Base-by-base conservation (phyloP, 208 protist species). In the Leishmania turanica region DNA sequence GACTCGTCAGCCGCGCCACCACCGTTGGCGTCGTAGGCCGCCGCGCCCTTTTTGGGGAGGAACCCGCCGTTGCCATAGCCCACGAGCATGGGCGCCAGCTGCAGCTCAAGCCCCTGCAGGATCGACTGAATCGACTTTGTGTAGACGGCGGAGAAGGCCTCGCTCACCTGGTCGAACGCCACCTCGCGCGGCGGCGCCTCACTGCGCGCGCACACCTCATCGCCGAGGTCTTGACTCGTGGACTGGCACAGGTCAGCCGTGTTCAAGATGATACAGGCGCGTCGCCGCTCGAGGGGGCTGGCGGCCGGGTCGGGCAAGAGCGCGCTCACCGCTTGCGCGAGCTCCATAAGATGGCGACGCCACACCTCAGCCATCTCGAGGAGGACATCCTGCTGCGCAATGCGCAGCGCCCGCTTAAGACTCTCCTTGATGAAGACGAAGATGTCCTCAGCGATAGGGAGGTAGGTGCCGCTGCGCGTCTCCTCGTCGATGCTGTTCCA, bases 391-490 rank as follows among this genome's bases (percentile, higher is more conserved):
- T 95, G 92, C 86, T 97, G 93, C 3, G 94, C 93, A 53, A 98
- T 95, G 31, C 92, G 90, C 78, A 94, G 73, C 9, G 93, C 85
- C 37, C 94, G 93, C 80, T 93, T 96, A 9, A 98, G 88, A 79
- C 91, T 96, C 75, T 96, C 90, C 82, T 96, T 96, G 80, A 98
- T 97, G 83, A 97, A 98, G 27, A 97, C 88, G 75, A 98, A 98
- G 54, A 98, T 87, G 77, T 98, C 94, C 83, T 95, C 91, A 5
- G 94, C 89, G n/a, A 95, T 82, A n/a, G 93, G 89, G 34, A 98
- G 92, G 68, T 84, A 86, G 7, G 87, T 83, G 49, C 93, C 94
- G 17, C 85, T 86, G 58, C 85, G 80, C 53, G 90, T 81, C 42
- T 93, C 89, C 27, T 90, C 89, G 1, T 91, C 85, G 40, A 92